A percentile compares a stretch with the other conserved stretches of the same genome.
Conservation (phyloP, 2,329 filamentous ascomycete genomes). For the Nannizzia gypsea region DNA sequence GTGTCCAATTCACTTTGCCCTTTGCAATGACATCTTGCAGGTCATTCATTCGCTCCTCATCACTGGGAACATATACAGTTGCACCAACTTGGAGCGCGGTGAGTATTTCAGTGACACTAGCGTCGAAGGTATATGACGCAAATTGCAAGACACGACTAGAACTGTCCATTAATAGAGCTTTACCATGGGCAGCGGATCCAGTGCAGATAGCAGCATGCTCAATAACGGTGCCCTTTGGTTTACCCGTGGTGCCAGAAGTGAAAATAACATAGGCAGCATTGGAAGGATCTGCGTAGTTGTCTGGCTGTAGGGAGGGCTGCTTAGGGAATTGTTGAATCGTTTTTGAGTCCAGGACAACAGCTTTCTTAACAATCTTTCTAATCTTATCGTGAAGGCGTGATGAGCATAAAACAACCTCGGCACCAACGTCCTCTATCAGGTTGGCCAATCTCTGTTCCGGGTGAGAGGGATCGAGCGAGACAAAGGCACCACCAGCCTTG, state of each 20-base stretch:
- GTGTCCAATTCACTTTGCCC: conserved; percentile 42
- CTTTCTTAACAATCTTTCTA: conserved; percentile 20
- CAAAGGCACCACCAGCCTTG: conserved; percentile 34
- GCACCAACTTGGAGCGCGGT: conserved; percentile 46
- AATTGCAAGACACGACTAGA: conserved; percentile 48
- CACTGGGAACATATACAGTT: conserved; percentile 47
- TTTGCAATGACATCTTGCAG: conserved; percentile 40
- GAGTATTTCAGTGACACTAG: conserved; percentile 44
- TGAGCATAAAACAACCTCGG: conserved; percentile 26
- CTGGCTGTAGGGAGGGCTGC: conserved; percentile 14
- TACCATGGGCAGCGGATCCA: conserved; percentile 41
- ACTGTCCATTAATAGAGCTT: conserved; percentile 39
- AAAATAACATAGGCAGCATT: conserved; percentile 50
- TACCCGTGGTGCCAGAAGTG: conserved; percentile 45
- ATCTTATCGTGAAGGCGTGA: conserved; percentile 21
- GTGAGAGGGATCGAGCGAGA: conserved; percentile 31
- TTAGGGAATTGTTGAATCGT: conserved; percentile 21
- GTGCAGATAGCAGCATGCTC: conserved; percentile 49
- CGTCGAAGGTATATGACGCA: conserved; percentile 46
- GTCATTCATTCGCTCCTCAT: conserved; percentile 40
- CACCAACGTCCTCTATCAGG: conserved; percentile 27
- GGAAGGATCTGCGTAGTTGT: conserved; percentile 13
- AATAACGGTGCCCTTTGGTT: conserved; percentile 51
- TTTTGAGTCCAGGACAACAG: conserved; percentile 21
- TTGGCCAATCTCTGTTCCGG: conserved; percentile 27